Base-by-base conservation (phyloP, 768 basidiomycete species). In the Naganishia vaughanmartiniae region DNA sequence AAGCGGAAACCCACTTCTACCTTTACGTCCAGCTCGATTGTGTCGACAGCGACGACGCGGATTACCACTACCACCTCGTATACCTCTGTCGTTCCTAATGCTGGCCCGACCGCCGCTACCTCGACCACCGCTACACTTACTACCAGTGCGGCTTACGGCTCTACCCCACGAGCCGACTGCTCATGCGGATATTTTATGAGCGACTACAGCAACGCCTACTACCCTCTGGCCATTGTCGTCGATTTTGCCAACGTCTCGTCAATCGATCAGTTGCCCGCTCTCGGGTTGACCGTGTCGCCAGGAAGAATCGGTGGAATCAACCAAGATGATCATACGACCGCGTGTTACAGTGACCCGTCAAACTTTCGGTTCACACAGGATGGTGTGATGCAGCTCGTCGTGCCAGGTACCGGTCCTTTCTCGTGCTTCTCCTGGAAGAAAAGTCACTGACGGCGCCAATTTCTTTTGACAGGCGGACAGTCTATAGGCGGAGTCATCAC, bases 191-290 rank as follows among this genome's bases (percentile, higher is more conserved):
- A 63, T 42, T 3, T 66, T 39, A 51, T 66, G 65, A 34, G 65
- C 65, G 48, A 51, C 14, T 34, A 66, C 31, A 24, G 30, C 48
- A 34, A 66, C n/a, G 65, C 65, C 4, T 66, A 66, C 48, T 66
- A 66, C 65, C 65, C 65, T 15, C 10, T 33, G n/a, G 46, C 65
- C 48, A 66, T 66, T 48, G 9, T 66, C 65, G 65, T 34, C 48
- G 65, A 66, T 34, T 66, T 66, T 54, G 19, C 48, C 24, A 19
- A 11, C n/a, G 30, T 66, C 65, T n/a, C 28, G 1, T 66, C 65
- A 45, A 51, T 66, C 31, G 48, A 51, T n/a, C 31, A 66, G 28
- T 54, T 66, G 15, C 31, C 65, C 48, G 65, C 28, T 33, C 48
- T 66, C 7, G 65, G 65, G 1, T 34, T 66, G 14, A 33, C 15